Conservation (phyloP, 495 filamentous ascomycete genomes). For the Annulohypoxylon nitens region DNA sequence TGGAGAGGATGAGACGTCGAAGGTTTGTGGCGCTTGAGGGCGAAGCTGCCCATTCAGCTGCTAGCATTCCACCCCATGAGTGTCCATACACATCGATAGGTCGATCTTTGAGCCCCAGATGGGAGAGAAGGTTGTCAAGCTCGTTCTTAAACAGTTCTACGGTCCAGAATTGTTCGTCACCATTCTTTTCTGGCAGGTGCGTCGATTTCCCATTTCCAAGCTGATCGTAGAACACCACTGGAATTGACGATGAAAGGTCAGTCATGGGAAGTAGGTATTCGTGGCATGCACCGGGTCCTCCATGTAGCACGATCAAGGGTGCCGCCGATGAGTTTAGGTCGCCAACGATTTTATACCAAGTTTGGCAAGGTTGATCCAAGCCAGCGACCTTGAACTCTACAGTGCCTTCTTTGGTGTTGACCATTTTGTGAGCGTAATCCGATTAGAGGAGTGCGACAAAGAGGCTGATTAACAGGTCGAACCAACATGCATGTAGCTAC, state of each 20-base stretch:
- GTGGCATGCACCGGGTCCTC: constrained; percentile 62
- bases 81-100: constrained; percentile 63
- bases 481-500: too few species aligned
- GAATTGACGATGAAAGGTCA: constrained; percentile 51
- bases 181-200: constrained; percentile 57
- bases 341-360: constrained; percentile 57
- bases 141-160: constrained; percentile 61
- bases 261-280: constrained; percentile 58
- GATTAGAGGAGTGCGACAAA: not conserved
- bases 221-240: constrained; percentile 68
- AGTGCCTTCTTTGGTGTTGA: constrained; percentile 11
- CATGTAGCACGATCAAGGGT: constrained; percentile 61
- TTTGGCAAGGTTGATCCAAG: constrained; percentile 47
- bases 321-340: constrained; percentile 41
- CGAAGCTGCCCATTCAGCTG: constrained; percentile 51
- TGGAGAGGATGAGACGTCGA: constrained; percentile 40
- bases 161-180: constrained; percentile 62
- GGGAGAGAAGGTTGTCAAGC: constrained; percentile 61
- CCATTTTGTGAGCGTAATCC: not conserved
- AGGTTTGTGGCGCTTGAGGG: constrained; percentile 44
- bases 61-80: constrained; percentile 67
- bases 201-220: constrained; percentile 64
- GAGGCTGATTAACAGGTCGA: too few species aligned
- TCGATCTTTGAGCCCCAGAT: constrained; percentile 52
- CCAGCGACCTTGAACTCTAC: constrained; percentile 46